phyloP scores from a whole-genome alignment of 148 eudicot species.

The Cornus controversa region DNA sequence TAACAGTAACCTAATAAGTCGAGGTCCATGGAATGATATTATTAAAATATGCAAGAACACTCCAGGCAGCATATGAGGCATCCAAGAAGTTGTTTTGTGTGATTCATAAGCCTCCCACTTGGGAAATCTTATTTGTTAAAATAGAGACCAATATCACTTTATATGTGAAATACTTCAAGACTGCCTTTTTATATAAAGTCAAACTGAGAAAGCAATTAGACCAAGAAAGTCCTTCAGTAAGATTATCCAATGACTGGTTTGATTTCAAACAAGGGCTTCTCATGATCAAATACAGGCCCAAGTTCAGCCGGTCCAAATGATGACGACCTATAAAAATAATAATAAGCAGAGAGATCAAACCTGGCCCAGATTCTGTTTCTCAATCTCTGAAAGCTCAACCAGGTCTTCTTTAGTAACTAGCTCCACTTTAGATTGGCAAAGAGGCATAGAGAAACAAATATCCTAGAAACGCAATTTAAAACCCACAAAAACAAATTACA shows the following conservation, averaged over 20 bases:
- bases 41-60: not conserved
- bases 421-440: constrained; percentile 69
- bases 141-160: not conserved
- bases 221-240: not conserved
- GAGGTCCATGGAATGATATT: not conserved
- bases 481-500: not conserved
- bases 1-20: not conserved
- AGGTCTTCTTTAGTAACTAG: constrained; percentile 80
- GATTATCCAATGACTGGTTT: not conserved
- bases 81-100: not conserved
- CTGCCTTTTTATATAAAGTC: not conserved
- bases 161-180: not conserved
- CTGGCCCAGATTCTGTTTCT: constrained; percentile 84
- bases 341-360: constrained; percentile 29
- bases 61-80: not conserved
- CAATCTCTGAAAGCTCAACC: constrained; percentile 92
- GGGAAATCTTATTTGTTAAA: not conserved
- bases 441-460: constrained; percentile 81
- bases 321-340: not conserved
- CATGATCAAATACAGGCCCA: not conserved
- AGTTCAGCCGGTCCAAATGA: not conserved
- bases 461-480: constrained; percentile 38
- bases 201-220: not conserved
- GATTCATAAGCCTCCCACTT: not conserved
- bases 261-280: not conserved